Base-by-base conservation (phyloP, 495 filamentous ascomycete species). In the Aspergillus asperescens region DNA sequence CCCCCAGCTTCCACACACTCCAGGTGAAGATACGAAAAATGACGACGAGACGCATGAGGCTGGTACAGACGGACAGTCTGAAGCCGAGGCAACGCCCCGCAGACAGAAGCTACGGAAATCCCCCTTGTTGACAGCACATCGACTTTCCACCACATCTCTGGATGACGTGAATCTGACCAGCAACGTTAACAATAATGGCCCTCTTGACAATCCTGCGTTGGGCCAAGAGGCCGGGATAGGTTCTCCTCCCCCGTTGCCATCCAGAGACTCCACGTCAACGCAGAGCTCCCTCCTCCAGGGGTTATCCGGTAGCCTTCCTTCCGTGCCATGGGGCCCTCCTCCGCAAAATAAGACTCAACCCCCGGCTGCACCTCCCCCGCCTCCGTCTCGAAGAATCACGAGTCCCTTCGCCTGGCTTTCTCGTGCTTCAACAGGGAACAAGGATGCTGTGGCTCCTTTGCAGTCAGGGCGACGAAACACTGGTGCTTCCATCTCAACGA, bases 321-420 rank as follows among this genome's bases (percentile, higher is more conserved):
- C 77, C n/a, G 63, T 79, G 22, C 75, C 77, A 55, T 81, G 77
- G 78, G 73, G 27, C 52, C 52, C 65, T 28, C 67, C 70, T 48
- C 69, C 69, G 40, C 61, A 66, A 24, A 69, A 69, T 44, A 72
- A 73, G 50, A 67, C 65, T 31, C 62, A 60, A 43, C 59, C 70
- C 44, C 68, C 78, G 24, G 60, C 66, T 35, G 65, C 77, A 27
- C 69, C 72, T 22, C 70, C 77, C 23, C 70, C 70, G 8, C 62
- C 71, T 19, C 66, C 76, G 4, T 54, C 77, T 27, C 77, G 87
- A 64, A 92, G 89, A 63, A 72, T 88, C 19, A 87, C 84, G 37
- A 84, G 87, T 50, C 89, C 89, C 0, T 95, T 92, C 54, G 81
- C 87, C 16, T 93, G 87, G 88, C 77, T 94, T 41, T 90, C 88